Evolutionary conservation across 2,329 filamentous ascomycete species (phyloP).

Genomic region (Cladobotryum mycophilum): DNA sequence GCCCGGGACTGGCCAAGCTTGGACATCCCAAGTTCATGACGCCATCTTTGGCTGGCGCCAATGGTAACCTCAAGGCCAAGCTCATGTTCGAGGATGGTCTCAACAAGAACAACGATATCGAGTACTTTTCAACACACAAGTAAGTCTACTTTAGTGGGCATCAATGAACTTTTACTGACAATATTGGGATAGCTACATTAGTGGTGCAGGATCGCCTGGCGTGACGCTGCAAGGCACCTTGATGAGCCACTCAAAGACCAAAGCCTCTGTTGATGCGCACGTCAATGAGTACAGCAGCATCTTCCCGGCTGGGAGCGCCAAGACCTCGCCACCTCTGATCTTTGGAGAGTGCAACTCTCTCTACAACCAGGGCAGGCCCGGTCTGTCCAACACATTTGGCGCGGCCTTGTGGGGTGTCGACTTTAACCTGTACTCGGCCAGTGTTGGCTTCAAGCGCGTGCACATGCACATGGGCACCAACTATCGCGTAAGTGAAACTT

Average conservation of each 20-base stretch:
- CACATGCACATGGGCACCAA: conserved; percentile 61
- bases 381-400: conserved; percentile 58
- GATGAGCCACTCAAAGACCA: conserved; percentile 55
- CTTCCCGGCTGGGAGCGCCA: conserved; percentile 11
- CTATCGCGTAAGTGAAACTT: conserved; percentile 39
- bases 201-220: conserved; percentile 50
- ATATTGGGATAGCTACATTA: conserved; percentile 48
- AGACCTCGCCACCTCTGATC: conserved; percentile 41
- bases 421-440: conserved; percentile 53
- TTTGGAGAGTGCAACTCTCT: conserved; percentile 58
- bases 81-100: conserved; percentile 49
- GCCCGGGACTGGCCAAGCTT: conserved; percentile 37
- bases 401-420: conserved; percentile 60
- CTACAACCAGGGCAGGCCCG: conserved; percentile 54
- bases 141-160: conserved; percentile 24
- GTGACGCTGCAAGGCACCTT: conserved; percentile 57
- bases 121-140: conserved; percentile 54
- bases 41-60: conserved; percentile 50
- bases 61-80: conserved; percentile 45
- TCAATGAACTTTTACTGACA: not conserved
- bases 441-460: conserved; percentile 48
- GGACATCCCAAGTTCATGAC: conserved; percentile 37
- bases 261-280: conserved; percentile 42
- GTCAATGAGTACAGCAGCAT: conserved; percentile 41
- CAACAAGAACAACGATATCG: conserved; percentile 42